These are phyloP conservation scores for Raphanus hybrid DNA, from an alignment of 441 rosid genomes.

Conservation along the genomic window DNA sequence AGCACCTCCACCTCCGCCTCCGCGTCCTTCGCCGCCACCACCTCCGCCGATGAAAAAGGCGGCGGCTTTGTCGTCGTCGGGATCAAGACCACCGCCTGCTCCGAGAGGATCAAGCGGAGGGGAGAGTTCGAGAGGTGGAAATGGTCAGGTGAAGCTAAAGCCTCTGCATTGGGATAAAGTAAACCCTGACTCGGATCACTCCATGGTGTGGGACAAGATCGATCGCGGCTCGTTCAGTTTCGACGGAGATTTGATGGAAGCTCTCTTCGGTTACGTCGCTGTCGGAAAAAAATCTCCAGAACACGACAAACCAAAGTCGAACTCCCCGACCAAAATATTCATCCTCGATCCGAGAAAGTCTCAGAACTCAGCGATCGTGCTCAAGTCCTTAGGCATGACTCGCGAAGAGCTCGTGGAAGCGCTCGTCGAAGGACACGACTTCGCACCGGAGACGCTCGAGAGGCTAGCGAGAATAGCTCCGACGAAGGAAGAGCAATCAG, in stretches of 20 bases:
- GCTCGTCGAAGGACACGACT: slow-evolving; percentile 63
- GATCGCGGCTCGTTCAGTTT: slow-evolving; percentile 86
- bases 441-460: slow-evolving; percentile 69
- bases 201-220: slow-evolving; percentile 97
- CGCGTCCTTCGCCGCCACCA: slow-evolving; percentile 48
- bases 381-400: slow-evolving; percentile 70
- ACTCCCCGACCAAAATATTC: slow-evolving; percentile 50
- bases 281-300: slow-evolving; percentile 48
- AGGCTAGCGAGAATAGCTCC: slow-evolving; percentile 77
- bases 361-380: slow-evolving; percentile 78
- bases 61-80: slow-evolving; percentile 31
- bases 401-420: slow-evolving; percentile 63
- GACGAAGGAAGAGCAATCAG: slow-evolving; percentile 65
- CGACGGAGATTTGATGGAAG: slow-evolving; percentile 93
- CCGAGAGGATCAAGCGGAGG: slow-evolving; percentile 37
- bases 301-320: slow-evolving; percentile 33
- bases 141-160: slow-evolving; percentile 74
- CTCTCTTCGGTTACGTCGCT: slow-evolving; percentile 89
- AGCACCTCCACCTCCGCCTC: slow-evolving; percentile 42
- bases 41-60: slow-evolving; percentile 50
- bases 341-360: slow-evolving; percentile 81
- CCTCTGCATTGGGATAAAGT: slow-evolving; percentile 97
- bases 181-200: slow-evolving; percentile 62
- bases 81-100: slow-evolving; percentile 47
- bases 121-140: slow-evolving; percentile 36